These are phyloP conservation scores for Arachis hypogaea DNA, from an alignment of 306 rosid species.

Conservation along the genomic window DNA sequence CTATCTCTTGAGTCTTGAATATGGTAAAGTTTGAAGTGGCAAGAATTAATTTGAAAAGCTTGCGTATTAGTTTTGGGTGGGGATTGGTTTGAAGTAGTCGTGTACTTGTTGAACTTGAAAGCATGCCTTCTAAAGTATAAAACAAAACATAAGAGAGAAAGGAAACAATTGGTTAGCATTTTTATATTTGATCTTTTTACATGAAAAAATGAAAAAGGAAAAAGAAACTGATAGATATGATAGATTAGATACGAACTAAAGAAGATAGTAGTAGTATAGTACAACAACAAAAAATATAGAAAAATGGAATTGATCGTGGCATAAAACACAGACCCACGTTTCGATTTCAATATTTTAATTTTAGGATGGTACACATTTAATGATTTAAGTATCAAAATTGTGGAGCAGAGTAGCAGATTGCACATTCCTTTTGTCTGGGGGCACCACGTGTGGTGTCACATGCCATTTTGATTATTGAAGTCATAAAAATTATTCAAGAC, in stretches of 20 bases:
- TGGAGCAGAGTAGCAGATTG: slow-evolving; percentile 33
- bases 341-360: slow-evolving; percentile 34
- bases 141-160: not conserved
- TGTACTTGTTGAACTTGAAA: slow-evolving; percentile 29
- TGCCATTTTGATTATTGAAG: slow-evolving; percentile 46
- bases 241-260: slow-evolving; percentile 13
- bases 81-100: slow-evolving; percentile 43
- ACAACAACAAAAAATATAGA: not conserved
- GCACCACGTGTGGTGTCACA: slow-evolving; percentile 78
- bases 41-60: not conserved
- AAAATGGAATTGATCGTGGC: slow-evolving; percentile 18
- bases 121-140: slow-evolving; percentile 40
- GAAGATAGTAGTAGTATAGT: not conserved
- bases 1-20: not conserved
- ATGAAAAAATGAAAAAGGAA: not conserved
- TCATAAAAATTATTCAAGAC: too few species aligned
- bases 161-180: not conserved
- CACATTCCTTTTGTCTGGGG: slow-evolving; percentile 79
- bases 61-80: slow-evolving; percentile 22
- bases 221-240: not conserved
- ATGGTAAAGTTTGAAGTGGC: slow-evolving; percentile 25
- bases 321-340: slow-evolving; percentile 39
- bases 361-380: not conserved
- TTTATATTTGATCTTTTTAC: slow-evolving; percentile 1
- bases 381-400: slow-evolving; percentile 22